These are phyloP conservation scores for Chlamydomonas schloesseri DNA, from an alignment of 139 green algal genomes.

Conservation along the genomic window DNA sequence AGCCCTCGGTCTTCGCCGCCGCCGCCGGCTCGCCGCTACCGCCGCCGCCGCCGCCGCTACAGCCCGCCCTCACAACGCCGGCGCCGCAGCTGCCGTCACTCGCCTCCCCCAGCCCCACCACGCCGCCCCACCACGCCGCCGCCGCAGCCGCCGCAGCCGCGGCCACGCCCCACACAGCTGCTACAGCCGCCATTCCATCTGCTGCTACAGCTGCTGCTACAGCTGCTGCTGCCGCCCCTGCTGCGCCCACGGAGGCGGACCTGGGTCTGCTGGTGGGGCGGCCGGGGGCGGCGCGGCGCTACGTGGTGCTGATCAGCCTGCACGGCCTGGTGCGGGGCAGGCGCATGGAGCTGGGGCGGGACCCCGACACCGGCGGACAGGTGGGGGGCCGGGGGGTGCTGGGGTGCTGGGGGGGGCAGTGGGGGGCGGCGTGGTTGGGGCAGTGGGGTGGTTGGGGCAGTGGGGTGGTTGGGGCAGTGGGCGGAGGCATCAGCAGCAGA, in stretches of 20 bases:
- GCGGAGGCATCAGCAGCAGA: no score
- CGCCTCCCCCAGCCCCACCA: neutral
- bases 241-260: slow-evolving; percentile 7
- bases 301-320: slow-evolving; percentile 89
- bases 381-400: slow-evolving; percentile 48
- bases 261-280: slow-evolving; percentile 47
- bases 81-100: no score
- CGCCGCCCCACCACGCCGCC: neutral
- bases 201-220: neutral
- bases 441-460: neutral
- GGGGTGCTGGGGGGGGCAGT: no score
- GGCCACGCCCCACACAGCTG: neutral
- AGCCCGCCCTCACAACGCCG: no score
- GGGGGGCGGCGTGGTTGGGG: neutral
- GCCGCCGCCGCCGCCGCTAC: no score
- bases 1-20: neutral
- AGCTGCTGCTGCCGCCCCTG: neutral
- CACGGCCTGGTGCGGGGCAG: slow-evolving; percentile 93
- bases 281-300: slow-evolving; percentile 67
- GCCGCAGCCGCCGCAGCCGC: neutral
- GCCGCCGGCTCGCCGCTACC: neutral
- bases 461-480: neutral
- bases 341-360: slow-evolving; percentile 93
- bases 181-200: neutral
- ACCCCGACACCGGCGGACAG: slow-evolving; percentile 94